Evolutionary conservation across 2,329 filamentous ascomycete species (phyloP).

Genomic region (Aspergillus sp.): DNA sequence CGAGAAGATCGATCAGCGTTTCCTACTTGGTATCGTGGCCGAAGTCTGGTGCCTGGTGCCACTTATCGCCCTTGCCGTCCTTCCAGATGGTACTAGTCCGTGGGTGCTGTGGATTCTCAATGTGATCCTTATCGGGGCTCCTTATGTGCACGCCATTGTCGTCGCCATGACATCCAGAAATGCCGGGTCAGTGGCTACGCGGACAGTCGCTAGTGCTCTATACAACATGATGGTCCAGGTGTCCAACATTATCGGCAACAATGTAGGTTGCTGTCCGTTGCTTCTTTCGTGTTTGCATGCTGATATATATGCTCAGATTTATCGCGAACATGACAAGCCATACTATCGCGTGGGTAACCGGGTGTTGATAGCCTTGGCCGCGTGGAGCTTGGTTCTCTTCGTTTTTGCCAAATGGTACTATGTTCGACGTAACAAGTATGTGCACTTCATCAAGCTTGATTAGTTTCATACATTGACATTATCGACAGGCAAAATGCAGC

Average conservation of each 20-base stretch:
- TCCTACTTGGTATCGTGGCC: constrained; percentile 58
- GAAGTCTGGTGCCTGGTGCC: constrained; percentile 60
- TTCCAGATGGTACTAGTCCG: constrained; percentile 53
- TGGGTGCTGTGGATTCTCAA: constrained; percentile 60
- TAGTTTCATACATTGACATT: constrained; percentile 9
- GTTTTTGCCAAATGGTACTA: constrained; percentile 49
- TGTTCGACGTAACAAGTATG: constrained; percentile 46
- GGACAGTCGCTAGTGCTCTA: constrained; percentile 49
- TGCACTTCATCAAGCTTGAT: not conserved
- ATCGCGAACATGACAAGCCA: constrained; percentile 59
- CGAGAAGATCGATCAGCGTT: constrained; percentile 59
- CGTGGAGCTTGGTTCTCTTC: constrained; percentile 56
- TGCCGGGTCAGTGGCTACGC: constrained; percentile 47
- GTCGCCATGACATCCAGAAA: constrained; percentile 51
- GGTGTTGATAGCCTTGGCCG: constrained; percentile 59
- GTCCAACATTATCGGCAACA: constrained; percentile 45
- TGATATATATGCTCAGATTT: constrained; percentile 50
- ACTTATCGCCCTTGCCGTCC: constrained; percentile 55
- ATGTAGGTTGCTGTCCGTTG: constrained; percentile 33
- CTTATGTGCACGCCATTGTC: constrained; percentile 63
- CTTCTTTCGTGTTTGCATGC: not conserved
- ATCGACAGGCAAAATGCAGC: constrained; percentile 35
- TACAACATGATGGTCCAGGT: constrained; percentile 54
- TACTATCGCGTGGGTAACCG: constrained; percentile 64
- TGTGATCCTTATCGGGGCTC: constrained; percentile 59